These are phyloP conservation scores for Przewalskia tangutica DNA, from an alignment of 257 asterid species.

Conservation along the genomic window DNA sequence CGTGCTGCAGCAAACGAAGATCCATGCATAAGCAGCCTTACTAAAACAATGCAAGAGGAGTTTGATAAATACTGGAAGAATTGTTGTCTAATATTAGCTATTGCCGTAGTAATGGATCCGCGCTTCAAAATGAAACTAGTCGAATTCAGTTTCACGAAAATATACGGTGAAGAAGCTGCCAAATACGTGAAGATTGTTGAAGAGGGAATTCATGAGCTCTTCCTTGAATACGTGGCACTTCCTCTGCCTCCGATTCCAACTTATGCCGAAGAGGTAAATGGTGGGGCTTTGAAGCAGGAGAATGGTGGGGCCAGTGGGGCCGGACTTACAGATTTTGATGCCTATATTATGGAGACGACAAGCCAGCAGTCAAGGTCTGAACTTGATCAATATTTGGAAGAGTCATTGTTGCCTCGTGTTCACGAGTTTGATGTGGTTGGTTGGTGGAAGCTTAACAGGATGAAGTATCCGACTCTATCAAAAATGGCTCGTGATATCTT, in stretches of 20 bases:
- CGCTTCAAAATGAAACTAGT: constrained; percentile 93
- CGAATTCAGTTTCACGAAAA: constrained; percentile 73
- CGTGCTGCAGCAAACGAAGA: constrained; percentile 67
- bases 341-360: constrained; percentile 62
- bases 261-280: constrained; percentile 45
- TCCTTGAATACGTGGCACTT: constrained; percentile 59
- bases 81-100: constrained; percentile 65
- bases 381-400: constrained; percentile 89
- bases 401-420: constrained; percentile 77
- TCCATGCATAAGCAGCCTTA: constrained; percentile 40
- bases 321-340: constrained; percentile 76
- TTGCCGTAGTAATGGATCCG: constrained; percentile 94
- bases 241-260: constrained; percentile 57
- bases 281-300: constrained; percentile 27
- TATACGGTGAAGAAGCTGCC: constrained; percentile 64
- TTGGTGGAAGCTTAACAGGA: constrained; percentile 85
- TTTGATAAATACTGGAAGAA: constrained; percentile 81
- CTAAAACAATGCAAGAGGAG: constrained; percentile 66
- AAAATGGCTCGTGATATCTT: constrained; percentile 89
- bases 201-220: constrained; percentile 83
- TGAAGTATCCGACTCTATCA: constrained; percentile 83
- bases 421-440: constrained; percentile 87
- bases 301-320: constrained; percentile 44
- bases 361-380: constrained; percentile 73
- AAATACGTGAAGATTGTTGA: constrained; percentile 53